A percentile compares a stretch with the other conserved stretches of the same genome.
Conservation (phyloP, 2,329 filamentous ascomycete species). For the Bertia moriformis region DNA sequence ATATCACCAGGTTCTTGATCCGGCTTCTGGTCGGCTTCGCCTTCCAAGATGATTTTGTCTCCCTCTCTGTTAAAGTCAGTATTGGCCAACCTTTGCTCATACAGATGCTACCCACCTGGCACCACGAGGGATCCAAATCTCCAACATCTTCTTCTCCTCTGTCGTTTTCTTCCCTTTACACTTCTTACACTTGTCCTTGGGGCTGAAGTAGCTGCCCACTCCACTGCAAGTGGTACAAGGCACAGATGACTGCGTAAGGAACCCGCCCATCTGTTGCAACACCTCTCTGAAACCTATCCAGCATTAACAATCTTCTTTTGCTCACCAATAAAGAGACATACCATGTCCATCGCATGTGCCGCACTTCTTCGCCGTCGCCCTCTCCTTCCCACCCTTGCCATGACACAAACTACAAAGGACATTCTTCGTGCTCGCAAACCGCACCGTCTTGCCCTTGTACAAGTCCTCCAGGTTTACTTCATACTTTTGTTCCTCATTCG, state of each 20-base stretch:
- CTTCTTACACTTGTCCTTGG: conserved; percentile 94
- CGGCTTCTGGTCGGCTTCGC: conserved; percentile 84
- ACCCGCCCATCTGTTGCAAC: background rate
- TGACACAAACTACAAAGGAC: conserved; percentile 78
- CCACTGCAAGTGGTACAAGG: background rate
- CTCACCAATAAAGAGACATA: too few relatives aligned
- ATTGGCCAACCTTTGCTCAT: background rate
- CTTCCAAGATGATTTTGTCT: conserved; percentile 77
- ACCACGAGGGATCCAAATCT: conserved; percentile 88
- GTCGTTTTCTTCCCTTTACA: conserved; percentile 86
- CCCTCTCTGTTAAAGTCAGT: conserved; percentile 32
- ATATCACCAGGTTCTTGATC: conserved; percentile 86
- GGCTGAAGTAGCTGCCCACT: conserved; percentile 36
- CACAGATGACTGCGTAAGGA: background rate
- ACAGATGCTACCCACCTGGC: conserved; percentile 31
- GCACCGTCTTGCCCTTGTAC: conserved; percentile 96
- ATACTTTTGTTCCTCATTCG: conserved; percentile 80
- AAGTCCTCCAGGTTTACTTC: conserved; percentile 84
- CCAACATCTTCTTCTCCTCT: conserved; percentile 82
- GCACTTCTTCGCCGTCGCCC: conserved; percentile 1
- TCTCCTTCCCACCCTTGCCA: conserved; percentile 25
- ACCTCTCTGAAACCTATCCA: background rate
- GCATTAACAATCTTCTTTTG: too few relatives aligned
- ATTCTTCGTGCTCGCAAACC: conserved; percentile 91
- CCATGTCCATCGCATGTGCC: background rate